phyloP scores from a whole-genome alignment of 805 yeast genomes.

The Saturnispora besseyi region DNA sequence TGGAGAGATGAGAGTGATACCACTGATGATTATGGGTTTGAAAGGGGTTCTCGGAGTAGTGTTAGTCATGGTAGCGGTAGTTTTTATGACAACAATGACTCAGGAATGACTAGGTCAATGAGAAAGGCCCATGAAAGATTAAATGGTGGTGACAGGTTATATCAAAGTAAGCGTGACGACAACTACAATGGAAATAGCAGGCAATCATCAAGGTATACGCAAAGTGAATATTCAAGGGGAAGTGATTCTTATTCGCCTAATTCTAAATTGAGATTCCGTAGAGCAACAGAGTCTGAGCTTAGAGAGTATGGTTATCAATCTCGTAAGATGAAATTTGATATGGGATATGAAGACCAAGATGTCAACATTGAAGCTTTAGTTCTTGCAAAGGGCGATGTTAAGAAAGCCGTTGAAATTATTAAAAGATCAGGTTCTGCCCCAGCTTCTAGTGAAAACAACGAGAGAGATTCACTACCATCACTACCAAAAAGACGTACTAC shows the following conservation, averaged over 20 bases:
- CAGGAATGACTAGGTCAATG: conserved; percentile 13
- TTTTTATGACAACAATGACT: neutral
- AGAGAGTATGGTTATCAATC: conserved; percentile 43
- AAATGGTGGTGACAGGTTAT: conserved; percentile 8
- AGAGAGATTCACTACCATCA: conserved; percentile 37
- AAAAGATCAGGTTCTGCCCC: conserved; percentile 29
- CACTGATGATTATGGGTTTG: conserved; percentile 13
- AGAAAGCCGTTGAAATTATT: conserved; percentile 50
- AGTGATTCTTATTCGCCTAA: neutral
- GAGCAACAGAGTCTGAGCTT: conserved; percentile 45
- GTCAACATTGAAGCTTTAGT: conserved; percentile 55
- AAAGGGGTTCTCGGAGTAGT: conserved; percentile 9
- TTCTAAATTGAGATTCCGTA: conserved; percentile 37
- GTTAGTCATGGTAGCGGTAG: conserved; percentile 18
- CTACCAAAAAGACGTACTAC: conserved; percentile 34
- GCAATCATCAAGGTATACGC: neutral
- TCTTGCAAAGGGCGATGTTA: conserved; percentile 49
- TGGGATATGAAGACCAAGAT: conserved; percentile 52
- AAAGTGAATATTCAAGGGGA: conserved; percentile 4
- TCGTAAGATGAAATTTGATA: conserved; percentile 36
- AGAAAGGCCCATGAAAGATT: conserved; percentile 10
- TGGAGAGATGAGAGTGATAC: conserved; percentile 11
- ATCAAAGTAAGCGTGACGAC: neutral
- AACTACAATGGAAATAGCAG: conserved; percentile 5
- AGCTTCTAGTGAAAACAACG: neutral